These are phyloP conservation scores for Scedosporium boydii DNA, from an alignment of 2,329 filamentous ascomycete genomes.

Conservation along the genomic window DNA sequence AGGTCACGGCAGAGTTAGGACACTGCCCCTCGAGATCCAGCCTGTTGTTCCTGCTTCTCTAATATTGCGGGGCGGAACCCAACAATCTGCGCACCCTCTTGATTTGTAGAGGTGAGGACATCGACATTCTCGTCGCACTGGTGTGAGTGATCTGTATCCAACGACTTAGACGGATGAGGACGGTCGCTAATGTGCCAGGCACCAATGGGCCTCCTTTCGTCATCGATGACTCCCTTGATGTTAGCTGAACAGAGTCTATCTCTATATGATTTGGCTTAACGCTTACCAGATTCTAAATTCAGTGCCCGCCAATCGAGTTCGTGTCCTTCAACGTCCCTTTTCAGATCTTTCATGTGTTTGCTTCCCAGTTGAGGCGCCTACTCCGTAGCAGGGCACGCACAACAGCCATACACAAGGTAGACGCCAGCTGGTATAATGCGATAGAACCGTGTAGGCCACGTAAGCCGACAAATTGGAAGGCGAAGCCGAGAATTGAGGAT, in stretches of 20 bases:
- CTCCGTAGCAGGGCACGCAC: background rate
- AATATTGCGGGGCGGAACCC: no score
- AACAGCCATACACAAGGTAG: background rate
- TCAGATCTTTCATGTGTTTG: background rate
- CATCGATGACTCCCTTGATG: no score
- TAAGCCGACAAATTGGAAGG: background rate
- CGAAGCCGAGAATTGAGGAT: background rate
- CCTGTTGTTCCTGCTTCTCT: background rate
- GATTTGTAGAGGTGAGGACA: no score
- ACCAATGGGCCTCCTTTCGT: no score
- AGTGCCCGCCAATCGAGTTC: background rate
- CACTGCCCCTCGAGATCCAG: background rate
- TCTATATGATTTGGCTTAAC: no score
- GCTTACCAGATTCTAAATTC: background rate
- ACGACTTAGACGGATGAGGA: no score
- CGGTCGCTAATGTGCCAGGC: no score
- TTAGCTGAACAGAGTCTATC: background rate
- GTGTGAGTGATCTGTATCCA: no score
- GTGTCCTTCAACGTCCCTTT: background rate
- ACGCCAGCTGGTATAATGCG: background rate
- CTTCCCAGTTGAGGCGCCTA: background rate
- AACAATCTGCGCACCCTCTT: no score
- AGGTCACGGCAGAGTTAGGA: background rate
- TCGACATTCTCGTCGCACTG: no score
- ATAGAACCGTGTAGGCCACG: background rate